Evolutionary conservation across 225 moss, liverwort and hornwort species (phyloP).

Genomic region (Pseudisothecium myosuroides): DNA sequence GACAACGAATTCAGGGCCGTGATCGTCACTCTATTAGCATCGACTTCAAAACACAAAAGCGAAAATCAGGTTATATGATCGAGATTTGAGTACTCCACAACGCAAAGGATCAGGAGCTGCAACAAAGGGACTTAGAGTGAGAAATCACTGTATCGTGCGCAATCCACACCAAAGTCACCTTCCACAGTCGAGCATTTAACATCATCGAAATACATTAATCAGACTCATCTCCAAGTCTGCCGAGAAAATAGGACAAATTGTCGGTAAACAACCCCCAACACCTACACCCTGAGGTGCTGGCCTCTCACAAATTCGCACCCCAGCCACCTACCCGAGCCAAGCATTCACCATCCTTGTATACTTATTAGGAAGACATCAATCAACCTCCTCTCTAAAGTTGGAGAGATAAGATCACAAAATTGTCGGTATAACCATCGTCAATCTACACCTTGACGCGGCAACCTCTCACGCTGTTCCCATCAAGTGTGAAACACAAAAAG

Average conservation of each 20-base stretch:
- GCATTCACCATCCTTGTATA: background rate
- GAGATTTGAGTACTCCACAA: no score
- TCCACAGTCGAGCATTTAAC: background rate
- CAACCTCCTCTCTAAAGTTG: background rate
- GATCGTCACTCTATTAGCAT: no score
- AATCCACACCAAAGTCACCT: background rate
- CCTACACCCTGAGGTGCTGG: background rate
- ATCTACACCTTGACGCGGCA: no score
- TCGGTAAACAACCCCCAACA: background rate
- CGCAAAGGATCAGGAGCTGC: no score
- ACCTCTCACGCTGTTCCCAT: no score
- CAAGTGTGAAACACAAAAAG: no score
- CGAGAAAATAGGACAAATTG: background rate
- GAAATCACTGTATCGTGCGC: background rate
- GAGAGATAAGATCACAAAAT: no score
- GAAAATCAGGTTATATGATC: no score
- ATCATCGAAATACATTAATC: background rate
- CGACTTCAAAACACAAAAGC: no score
- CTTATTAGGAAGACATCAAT: background rate
- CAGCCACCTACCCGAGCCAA: background rate
- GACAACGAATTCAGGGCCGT: no score
- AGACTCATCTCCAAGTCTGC: background rate
- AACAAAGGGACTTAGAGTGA: background rate
- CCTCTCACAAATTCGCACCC: background rate
- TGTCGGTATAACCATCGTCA: no score